phyloP scores from a whole-genome alignment of 441 rosid genomes.

The Mallotus japonicus region DNA sequence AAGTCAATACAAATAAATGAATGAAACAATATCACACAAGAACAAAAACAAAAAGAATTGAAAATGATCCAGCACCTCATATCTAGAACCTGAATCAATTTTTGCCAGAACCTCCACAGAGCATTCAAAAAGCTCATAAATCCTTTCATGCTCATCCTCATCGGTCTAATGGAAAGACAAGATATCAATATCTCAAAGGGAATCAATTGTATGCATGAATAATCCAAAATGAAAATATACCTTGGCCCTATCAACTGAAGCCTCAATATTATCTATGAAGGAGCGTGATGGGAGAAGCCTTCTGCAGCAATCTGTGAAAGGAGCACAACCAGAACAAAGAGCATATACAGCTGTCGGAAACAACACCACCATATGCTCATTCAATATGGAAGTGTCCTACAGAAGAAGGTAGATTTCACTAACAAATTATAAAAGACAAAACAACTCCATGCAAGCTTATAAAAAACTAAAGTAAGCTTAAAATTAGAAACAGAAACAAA shows the following conservation, averaged over 20 bases:
- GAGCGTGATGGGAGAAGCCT: constrained; percentile 35
- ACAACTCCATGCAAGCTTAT: neutral
- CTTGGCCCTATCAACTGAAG: constrained; percentile 47
- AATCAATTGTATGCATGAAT: constrained; percentile 24
- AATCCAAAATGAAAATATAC: constrained; percentile 38
- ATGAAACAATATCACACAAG: neutral
- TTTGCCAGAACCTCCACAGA: constrained; percentile 78
- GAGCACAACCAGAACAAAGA: constrained; percentile 70
- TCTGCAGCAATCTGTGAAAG: constrained; percentile 42
- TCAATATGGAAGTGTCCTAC: constrained; percentile 58
- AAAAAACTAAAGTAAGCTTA: neutral
- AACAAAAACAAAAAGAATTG: constrained; percentile 11
- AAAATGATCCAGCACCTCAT: constrained; percentile 43
- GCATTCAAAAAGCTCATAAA: constrained; percentile 64
- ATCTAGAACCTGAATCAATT: constrained; percentile 39
- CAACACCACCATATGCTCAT: constrained; percentile 55
- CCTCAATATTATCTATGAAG: constrained; percentile 44
- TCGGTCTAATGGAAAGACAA: constrained; percentile 45
- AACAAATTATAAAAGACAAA: constrained; percentile 11
- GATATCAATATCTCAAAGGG: constrained; percentile 28
- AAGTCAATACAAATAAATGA: constrained; percentile 21
- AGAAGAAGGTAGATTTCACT: constrained; percentile 18
- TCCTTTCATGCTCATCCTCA: constrained; percentile 48
- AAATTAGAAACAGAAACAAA: neutral
- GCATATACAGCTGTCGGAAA: constrained; percentile 85